Evolutionary conservation across 805 yeast genomes (phyloP).

Genomic region (Kazachstania africana): DNA sequence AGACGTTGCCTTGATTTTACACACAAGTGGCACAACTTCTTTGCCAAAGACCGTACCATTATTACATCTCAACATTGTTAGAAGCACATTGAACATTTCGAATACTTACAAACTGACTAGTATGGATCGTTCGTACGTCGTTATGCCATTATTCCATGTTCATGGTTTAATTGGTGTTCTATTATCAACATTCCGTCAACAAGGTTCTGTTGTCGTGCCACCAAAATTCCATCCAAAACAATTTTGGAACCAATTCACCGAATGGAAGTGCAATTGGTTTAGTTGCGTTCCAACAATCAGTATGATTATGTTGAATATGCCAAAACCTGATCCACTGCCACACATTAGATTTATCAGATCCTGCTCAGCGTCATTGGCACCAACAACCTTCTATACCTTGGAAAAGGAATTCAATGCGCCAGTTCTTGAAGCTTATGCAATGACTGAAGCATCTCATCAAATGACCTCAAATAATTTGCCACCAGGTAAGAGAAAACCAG

Average conservation of each 20-base stretch:
- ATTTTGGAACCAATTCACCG: conserved; percentile 49
- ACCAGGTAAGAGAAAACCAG: conserved; percentile 52
- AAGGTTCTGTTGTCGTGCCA: conserved; percentile 56
- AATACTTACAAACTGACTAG: conserved; percentile 42
- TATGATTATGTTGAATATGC: conserved; percentile 45
- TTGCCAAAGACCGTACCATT: conserved; percentile 67
- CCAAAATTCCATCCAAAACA: conserved; percentile 44
- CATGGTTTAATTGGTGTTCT: conserved; percentile 63
- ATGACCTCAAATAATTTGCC: conserved; percentile 64
- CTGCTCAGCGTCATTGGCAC: conserved; percentile 62
- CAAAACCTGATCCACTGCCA: conserved; percentile 40
- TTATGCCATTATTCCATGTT: conserved; percentile 71
- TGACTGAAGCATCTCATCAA: conserved; percentile 77
- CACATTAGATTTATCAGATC: conserved; percentile 56
- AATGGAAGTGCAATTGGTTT: conserved; percentile 51
- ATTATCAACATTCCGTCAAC: conserved; percentile 46
- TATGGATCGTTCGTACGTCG: conserved; percentile 46
- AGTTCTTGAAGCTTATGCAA: conserved; percentile 66
- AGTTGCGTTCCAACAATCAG: conserved; percentile 73
- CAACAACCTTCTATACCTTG: conserved; percentile 45
- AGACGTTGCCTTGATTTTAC: conserved; percentile 54
- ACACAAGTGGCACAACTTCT: conserved; percentile 70
- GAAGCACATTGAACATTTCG: conserved; percentile 47
- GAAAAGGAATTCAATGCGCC: conserved; percentile 53
- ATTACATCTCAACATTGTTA: conserved; percentile 50